phyloP scores from a whole-genome alignment of 306 rosid genomes.

The Vachellia pachyceras region DNA sequence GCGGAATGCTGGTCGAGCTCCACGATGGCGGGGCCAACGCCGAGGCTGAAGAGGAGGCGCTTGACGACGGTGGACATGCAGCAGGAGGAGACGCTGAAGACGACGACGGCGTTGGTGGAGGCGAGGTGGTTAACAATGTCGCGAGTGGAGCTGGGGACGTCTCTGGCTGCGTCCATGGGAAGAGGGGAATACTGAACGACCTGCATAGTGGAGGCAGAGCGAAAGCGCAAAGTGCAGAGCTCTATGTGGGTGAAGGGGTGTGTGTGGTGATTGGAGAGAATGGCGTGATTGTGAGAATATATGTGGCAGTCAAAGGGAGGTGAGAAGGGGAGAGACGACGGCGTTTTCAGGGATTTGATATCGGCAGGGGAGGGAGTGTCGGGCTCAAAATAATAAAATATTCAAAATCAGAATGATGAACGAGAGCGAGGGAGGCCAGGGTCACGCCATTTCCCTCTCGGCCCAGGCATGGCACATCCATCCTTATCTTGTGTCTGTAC shows the following conservation, averaged over 20 bases:
- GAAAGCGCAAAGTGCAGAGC: not conserved
- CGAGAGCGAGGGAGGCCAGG: no score
- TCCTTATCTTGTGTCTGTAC: no score
- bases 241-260: not conserved
- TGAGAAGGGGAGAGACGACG: no score
- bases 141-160: conserved; percentile 31
- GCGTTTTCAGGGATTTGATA: no score
- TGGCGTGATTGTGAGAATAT: no score
- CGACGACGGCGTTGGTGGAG: conserved; percentile 70
- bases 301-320: no score
- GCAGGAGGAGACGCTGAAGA: conserved; percentile 75
- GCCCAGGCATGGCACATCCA: no score
- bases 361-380: no score
- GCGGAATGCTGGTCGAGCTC: conserved; percentile 69
- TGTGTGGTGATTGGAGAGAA: no score
- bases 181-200: conserved; percentile 39
- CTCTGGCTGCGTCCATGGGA: conserved; percentile 17
- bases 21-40: conserved; percentile 73
- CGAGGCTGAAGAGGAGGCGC: conserved; percentile 81
- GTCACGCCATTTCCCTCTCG: no score
- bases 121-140: conserved; percentile 60
- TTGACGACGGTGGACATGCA: conserved; percentile 88
- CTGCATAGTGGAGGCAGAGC: conserved; percentile 33
- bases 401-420: no score
- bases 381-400: no score